Evolutionary conservation across 1,284 basidiomycete species (phyloP).

Genomic region (Ceratobasidium sp.): DNA sequence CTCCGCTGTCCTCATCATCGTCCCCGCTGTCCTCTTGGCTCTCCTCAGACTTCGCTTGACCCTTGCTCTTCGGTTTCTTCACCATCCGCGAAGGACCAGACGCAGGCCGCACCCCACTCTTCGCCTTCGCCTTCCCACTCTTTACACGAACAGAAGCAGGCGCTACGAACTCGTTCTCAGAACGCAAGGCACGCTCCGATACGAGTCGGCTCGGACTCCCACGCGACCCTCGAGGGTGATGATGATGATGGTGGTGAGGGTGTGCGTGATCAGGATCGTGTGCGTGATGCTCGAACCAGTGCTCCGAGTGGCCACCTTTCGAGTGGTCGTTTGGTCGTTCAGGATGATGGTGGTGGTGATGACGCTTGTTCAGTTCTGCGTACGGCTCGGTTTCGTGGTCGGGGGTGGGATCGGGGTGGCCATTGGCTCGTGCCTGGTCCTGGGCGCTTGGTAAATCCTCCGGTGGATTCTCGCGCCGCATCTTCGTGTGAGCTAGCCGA

Average conservation of each 20-base stretch:
- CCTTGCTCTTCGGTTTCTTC: neutral
- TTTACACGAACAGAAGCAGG: constrained; percentile 13
- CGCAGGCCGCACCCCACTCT: neutral
- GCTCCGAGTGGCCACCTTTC: constrained; percentile 17
- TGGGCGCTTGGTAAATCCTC: too few relatives aligned
- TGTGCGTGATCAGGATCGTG: neutral
- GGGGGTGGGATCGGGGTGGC: too few relatives aligned
- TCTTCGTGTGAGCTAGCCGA: neutral
- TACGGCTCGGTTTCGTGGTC: neutral
- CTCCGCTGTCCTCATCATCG: neutral
- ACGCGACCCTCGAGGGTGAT: neutral
- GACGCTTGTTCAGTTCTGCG: neutral
- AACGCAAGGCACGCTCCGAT: neutral
- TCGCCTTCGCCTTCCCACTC: neutral
- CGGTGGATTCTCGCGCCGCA: too few relatives aligned
- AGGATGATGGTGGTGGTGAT: neutral
- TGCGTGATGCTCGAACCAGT: constrained; percentile 21
- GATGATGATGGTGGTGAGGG: constrained; percentile 17
- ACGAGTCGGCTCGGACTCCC: constrained; percentile 5
- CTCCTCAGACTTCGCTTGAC: neutral
- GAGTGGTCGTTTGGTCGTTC: constrained; percentile 6
- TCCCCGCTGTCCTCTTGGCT: neutral
- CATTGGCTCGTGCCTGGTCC: too few relatives aligned
- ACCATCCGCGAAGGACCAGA: neutral
- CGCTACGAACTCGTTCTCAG: constrained; percentile 15